These are phyloP conservation scores for Begonia peltatifolia DNA, from an alignment of 306 rosid genomes.

Conservation along the genomic window DNA sequence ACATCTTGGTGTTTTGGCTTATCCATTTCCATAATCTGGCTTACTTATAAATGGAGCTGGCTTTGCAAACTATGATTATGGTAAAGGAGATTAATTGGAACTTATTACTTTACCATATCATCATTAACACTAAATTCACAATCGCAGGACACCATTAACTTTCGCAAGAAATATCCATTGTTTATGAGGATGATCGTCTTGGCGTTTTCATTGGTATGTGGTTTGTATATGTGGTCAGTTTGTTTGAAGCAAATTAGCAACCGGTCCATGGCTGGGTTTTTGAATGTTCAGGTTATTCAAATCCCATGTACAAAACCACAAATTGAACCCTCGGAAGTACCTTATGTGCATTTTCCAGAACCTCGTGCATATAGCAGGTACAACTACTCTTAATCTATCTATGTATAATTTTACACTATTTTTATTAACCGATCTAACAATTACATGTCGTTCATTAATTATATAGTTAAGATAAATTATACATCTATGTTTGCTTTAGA, in stretches of 20 bases:
- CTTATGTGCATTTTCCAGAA: conserved; percentile 69
- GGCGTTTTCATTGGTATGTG: conserved; percentile 75
- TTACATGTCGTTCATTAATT: too few species aligned
- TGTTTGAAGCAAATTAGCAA: conserved; percentile 76
- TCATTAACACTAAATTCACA: conserved; percentile 11
- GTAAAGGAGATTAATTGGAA: not conserved
- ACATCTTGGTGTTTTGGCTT: not conserved
- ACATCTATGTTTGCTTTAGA: too few species aligned
- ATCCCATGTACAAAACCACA: conserved; percentile 59
- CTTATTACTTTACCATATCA: conserved; percentile 1
- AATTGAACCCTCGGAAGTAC: conserved; percentile 57
- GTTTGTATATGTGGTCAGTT: conserved; percentile 79
- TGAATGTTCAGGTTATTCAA: conserved; percentile 35
- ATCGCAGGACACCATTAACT: conserved; percentile 47
- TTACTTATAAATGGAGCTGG: not conserved
- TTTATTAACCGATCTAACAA: too few species aligned
- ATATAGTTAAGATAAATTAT: too few species aligned
- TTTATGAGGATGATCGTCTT: conserved; percentile 62
- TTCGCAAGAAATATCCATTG: conserved; percentile 64
- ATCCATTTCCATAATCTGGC: not conserved
- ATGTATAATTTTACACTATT: too few species aligned
- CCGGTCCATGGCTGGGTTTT: conserved; percentile 27
- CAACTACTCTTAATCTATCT: too few species aligned
- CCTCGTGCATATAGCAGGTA: conserved; percentile 82
- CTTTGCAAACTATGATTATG: not conserved